Percentiles rank a stretch among this genome's conserved stretches.
phyloP scores from a whole-genome alignment of 2,329 filamentous ascomycete genomes.

The Pseudogymnoascus sp. region DNA sequence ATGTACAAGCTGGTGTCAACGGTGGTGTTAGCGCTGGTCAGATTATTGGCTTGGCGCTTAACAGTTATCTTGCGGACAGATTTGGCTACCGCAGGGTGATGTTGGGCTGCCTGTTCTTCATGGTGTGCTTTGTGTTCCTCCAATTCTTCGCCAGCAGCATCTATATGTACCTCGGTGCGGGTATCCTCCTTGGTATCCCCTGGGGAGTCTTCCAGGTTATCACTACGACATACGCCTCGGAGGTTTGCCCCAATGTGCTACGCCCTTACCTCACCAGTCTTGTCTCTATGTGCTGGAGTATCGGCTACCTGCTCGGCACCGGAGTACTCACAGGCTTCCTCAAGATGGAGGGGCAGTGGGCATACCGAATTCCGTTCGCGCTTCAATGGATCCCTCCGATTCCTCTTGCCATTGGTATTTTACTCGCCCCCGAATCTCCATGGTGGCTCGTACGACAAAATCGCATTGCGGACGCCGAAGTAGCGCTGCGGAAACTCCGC shows the following conservation, averaged over 20 bases:
- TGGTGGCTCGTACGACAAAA: conserved; percentile 39
- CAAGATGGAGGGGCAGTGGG: conserved; percentile 33
- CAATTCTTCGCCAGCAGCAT: conserved; percentile 39
- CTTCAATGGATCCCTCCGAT: conserved; percentile 40
- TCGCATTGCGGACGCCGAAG: conserved; percentile 34
- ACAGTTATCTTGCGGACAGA: conserved; percentile 16
- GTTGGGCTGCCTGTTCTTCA: conserved; percentile 19
- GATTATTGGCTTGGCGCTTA: conserved; percentile 17
- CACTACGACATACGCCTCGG: conserved; percentile 28
- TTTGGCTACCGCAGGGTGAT: conserved; percentile 18
- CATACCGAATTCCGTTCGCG: conserved; percentile 38
- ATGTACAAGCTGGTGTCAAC: conserved; percentile 28
- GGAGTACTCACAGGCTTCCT: conserved; percentile 37
- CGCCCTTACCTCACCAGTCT: conserved; percentile 42
- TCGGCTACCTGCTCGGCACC: conserved; percentile 37
- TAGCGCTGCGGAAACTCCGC: conserved; percentile 9
- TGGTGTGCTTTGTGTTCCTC: conserved; percentile 36
- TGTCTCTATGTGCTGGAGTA: conserved; percentile 41
- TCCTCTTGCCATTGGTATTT: conserved; percentile 34
- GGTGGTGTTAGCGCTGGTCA: conserved; percentile 16
- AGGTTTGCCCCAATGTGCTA: conserved; percentile 42
- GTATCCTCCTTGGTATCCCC: conserved; percentile 38
- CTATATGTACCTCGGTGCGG: conserved; percentile 34
- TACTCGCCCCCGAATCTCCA: conserved; percentile 35
- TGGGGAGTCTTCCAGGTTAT: conserved; percentile 43